A percentile compares a stretch with the other conserved stretches of the same genome.
Conservation (phyloP, 1,284 basidiomycete species). For the Irpex lacteus region DNA sequence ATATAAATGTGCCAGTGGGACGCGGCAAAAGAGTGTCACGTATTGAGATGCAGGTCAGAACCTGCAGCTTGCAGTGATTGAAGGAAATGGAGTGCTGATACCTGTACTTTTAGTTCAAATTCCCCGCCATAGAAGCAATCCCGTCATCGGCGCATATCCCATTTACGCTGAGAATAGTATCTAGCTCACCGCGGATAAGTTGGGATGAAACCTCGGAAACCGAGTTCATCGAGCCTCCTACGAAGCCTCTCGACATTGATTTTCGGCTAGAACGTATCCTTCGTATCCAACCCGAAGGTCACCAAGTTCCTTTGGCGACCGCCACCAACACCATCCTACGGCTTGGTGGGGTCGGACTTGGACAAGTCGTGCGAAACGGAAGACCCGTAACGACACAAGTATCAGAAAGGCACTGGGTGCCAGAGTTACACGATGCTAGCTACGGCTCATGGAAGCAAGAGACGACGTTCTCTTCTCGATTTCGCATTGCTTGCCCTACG, state of each 20-base stretch:
- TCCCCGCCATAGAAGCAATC: slow-evolving; percentile 11
- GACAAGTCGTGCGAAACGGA: not conserved
- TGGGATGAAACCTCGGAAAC: slow-evolving; percentile 8
- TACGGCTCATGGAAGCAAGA: slow-evolving; percentile 18
- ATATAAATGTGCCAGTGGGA: not conserved
- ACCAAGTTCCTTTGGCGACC: not conserved
- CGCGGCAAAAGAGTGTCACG: not conserved
- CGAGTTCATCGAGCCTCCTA: slow-evolving; percentile 12
- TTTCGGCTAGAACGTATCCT: slow-evolving; percentile 11
- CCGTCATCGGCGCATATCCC: slow-evolving; percentile 17
- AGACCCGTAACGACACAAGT: slow-evolving; percentile 2
- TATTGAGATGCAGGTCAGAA: not conserved
- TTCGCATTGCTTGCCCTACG: slow-evolving; percentile 7
- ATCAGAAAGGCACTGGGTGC: slow-evolving; percentile 17
- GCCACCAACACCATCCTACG: not conserved
- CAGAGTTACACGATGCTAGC: slow-evolving; percentile 7
- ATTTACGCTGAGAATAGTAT: slow-evolving; percentile 9
- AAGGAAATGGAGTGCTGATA: not conserved
- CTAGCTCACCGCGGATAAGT: slow-evolving; percentile 14
- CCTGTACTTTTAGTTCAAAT: slow-evolving; percentile 10
- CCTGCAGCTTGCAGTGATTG: not conserved
- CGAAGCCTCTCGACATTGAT: slow-evolving; percentile 11
- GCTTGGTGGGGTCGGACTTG: slow-evolving; percentile 6
- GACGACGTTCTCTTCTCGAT: slow-evolving; percentile 13
- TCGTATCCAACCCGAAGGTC: not conserved